phyloP scores from a whole-genome alignment of 192 early-diverging fungal species.

The Spinellus fusiger region DNA sequence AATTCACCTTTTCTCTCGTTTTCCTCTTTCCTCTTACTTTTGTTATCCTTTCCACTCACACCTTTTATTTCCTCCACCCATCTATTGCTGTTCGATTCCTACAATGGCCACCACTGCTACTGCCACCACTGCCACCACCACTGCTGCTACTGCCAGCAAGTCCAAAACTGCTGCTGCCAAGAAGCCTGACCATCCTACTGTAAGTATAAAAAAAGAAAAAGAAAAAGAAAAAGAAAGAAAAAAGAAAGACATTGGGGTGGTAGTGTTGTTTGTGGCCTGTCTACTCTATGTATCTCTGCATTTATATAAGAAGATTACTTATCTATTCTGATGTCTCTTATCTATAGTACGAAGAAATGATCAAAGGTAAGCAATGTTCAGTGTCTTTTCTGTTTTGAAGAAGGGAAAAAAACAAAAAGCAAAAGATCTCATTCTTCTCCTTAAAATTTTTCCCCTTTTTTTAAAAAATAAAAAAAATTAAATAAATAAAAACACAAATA shows the following conservation, averaged over 20 bases:
- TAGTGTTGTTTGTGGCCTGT: too few relatives aligned
- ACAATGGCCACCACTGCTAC: conserved; percentile 2
- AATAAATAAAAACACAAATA: not conserved
- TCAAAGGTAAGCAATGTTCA: conserved; percentile 14
- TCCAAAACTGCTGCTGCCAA: conserved; percentile 1
- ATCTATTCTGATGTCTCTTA: too few relatives aligned
- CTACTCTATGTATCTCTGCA: too few relatives aligned
- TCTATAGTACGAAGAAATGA: conserved; percentile 30
- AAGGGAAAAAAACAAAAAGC: not conserved
- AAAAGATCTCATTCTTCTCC: not conserved
- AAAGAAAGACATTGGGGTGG: too few relatives aligned
- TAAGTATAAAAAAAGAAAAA: too few relatives aligned
- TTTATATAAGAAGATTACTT: too few relatives aligned
- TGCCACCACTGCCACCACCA: not conserved
- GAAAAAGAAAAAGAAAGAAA: too few relatives aligned
- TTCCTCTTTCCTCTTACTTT: conserved; percentile 7
- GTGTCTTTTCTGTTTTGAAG: not conserved
- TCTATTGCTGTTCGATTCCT: not conserved
- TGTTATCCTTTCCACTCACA: not conserved
- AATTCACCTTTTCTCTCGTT: not conserved
- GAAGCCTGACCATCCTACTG: conserved; percentile 18
- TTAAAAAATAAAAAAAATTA: not conserved
- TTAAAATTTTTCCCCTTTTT: not conserved
- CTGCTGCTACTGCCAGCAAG: not conserved
- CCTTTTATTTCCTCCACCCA: not conserved